Percentiles rank a stretch among this genome's conserved stretches.
Conservation (phyloP, 176 grass and related monocot species). For the Oryza brachyantha region DNA sequence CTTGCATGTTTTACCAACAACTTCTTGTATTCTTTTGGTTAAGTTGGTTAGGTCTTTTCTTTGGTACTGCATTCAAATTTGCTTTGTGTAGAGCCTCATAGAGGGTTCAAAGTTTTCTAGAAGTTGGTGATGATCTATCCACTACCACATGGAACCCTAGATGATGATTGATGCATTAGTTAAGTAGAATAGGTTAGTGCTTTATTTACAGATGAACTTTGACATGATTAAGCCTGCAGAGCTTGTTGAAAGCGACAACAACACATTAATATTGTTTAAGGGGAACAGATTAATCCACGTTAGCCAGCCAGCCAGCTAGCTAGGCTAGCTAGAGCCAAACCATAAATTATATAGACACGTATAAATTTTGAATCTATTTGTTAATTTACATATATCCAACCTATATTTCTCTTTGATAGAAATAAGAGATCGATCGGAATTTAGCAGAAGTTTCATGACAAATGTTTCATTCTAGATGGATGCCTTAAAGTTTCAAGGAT, state of each 20-base stretch:
- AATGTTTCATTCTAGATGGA: background rate
- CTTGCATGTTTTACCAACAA: background rate
- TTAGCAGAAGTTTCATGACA: background rate
- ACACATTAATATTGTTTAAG: background rate
- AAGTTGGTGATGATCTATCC: constrained; percentile 1
- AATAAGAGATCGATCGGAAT: background rate
- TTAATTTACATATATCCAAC: background rate
- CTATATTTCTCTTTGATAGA: background rate
- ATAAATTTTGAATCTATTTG: background rate
- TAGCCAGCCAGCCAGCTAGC: background rate
- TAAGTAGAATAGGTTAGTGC: background rate
- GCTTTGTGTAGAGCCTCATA: background rate
- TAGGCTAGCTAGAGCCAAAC: no score
- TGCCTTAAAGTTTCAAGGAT: background rate
- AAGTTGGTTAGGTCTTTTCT: background rate
- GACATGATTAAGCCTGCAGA: background rate
- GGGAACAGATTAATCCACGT: background rate
- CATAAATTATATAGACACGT: background rate
- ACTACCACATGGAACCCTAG: constrained; percentile 3
- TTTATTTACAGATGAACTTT: background rate
- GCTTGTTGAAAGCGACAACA: background rate
- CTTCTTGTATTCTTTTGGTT: background rate
- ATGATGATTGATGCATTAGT: background rate
- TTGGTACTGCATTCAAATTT: background rate
- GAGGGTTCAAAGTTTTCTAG: constrained; percentile 7